Conservation (phyloP, 176 grass and related monocot genomes). For the Pontederia paniculata region DNA sequence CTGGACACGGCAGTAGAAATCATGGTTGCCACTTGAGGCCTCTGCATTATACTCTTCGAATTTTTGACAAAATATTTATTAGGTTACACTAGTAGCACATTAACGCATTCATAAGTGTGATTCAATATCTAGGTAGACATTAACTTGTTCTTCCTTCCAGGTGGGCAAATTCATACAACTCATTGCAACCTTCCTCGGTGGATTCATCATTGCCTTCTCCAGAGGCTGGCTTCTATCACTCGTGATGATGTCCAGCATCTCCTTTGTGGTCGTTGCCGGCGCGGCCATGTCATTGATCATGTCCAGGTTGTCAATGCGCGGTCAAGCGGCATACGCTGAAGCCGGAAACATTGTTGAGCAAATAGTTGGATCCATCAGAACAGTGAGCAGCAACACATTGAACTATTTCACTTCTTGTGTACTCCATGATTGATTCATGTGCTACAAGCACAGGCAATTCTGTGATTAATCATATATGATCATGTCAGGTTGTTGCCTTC, state of each 20-base stretch:
- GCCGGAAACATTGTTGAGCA: conserved; percentile 66
- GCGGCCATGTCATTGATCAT: conserved; percentile 31
- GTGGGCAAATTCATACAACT: conserved; percentile 64
- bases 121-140: not conserved
- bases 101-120: not conserved
- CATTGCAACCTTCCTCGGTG: conserved; percentile 56
- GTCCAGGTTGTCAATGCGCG: conserved; percentile 38
- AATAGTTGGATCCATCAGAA: conserved; percentile 64
- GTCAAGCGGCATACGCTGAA: conserved; percentile 54
- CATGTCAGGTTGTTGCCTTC: conserved; percentile 62
- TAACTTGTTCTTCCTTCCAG: conserved; percentile 15
- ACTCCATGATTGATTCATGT: conserved; percentile 1
- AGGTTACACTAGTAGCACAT: no score
- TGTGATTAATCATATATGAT: not conserved
- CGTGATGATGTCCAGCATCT: conserved; percentile 68
- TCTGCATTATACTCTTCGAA: no score
- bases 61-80: not conserved
- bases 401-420: not conserved
- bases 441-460: not conserved
- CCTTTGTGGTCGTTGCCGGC: conserved; percentile 31
- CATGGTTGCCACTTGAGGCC: not conserved
- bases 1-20: no score
- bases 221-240: conserved; percentile 83
- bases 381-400: conserved; percentile 25
- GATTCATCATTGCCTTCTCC: conserved; percentile 58